Percentiles rank a stretch among this genome's conserved stretches.
Evolutionary conservation across 805 yeast species (phyloP).

Genomic region (Cyberlindnera misumaiensis): DNA sequence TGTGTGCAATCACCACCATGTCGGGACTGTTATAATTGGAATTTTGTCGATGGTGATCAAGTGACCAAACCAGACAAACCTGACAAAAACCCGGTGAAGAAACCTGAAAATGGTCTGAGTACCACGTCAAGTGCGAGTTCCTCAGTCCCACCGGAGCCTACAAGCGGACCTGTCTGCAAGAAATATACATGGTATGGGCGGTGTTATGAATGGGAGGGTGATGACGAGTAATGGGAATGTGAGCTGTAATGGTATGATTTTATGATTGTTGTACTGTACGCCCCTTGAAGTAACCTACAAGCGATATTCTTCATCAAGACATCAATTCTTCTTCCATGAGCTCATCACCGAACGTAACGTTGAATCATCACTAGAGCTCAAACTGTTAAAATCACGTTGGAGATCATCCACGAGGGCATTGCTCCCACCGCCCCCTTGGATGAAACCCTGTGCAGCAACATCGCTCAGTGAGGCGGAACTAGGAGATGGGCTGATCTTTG

Average conservation of each 20-base stretch:
- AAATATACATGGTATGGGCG: constrained; percentile 50
- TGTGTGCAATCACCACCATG: constrained; percentile 79
- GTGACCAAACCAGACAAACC: constrained; percentile 3
- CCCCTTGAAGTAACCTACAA: no score
- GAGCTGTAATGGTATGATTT: no score
- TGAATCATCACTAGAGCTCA: constrained; percentile 8
- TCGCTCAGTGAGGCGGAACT: constrained; percentile 42
- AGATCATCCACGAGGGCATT: constrained; percentile 15
- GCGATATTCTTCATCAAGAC: no score
- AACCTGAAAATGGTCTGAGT: neutral
- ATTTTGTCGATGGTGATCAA: constrained; percentile 42
- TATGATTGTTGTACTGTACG: no score
- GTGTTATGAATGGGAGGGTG: constrained; percentile 35
- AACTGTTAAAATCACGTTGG: constrained; percentile 14
- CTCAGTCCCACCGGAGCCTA: constrained; percentile 10
- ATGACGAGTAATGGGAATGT: constrained; percentile 1
- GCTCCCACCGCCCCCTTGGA: constrained; percentile 5
- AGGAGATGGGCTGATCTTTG: constrained; percentile 19
- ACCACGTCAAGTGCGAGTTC: no score
- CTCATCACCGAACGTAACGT: constrained; percentile 14
- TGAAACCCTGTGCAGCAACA: constrained; percentile 41
- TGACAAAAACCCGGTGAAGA: constrained; percentile 1
- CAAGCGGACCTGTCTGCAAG: constrained; percentile 22
- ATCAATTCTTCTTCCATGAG: constrained; percentile 18
- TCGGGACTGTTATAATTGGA: constrained; percentile 87